Conservation (phyloP, 345 rosid species). For the Melastoma malabathricum region DNA sequence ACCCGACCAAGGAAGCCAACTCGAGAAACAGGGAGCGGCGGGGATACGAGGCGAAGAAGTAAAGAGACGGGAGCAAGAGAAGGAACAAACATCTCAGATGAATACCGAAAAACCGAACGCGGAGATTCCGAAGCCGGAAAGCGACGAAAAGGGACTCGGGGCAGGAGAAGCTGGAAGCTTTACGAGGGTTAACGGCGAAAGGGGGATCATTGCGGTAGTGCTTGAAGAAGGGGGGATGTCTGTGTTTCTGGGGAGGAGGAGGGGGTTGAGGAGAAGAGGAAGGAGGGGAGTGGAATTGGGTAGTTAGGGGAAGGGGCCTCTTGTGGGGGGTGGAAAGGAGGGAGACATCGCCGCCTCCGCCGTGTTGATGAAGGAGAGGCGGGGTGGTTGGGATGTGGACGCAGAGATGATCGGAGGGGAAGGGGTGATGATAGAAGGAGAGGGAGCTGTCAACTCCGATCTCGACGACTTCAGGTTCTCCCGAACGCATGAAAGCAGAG, state of each 20-base stretch:
- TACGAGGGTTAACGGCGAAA: slow-evolving; percentile 10
- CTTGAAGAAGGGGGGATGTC: slow-evolving; percentile 10
- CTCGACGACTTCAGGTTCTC: no score
- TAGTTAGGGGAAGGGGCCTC: slow-evolving; percentile 24
- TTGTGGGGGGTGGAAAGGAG: slow-evolving; percentile 33
- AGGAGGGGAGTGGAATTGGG: slow-evolving; percentile 16
- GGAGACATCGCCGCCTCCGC: slow-evolving; percentile 7
- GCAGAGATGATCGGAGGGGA: slow-evolving; percentile 15
- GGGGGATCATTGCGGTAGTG: slow-evolving; percentile 11
- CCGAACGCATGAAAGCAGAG: no score
- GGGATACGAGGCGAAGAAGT: slow-evolving; percentile 25
- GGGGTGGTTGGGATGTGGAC: slow-evolving; percentile 29
- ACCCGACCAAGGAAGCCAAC: slow-evolving; percentile 25
- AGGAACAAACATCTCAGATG: slow-evolving; percentile 39
- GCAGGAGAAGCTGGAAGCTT: slow-evolving; percentile 3
- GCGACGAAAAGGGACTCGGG: slow-evolving; percentile 7
- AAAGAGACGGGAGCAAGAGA: slow-evolving; percentile 35
- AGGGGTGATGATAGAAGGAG: no score
- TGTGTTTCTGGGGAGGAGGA: slow-evolving; percentile 3
- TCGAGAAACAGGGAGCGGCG: slow-evolving; percentile 19
- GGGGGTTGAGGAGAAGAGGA: no score
- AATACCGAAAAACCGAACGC: slow-evolving; percentile 42
- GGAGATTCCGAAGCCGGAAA: slow-evolving; percentile 12
- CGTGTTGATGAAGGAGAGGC: slow-evolving; percentile 14
- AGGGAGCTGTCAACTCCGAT: no score